phyloP scores from a whole-genome alignment of 2,329 filamentous ascomycete genomes.

The Diplodia corticola region DNA sequence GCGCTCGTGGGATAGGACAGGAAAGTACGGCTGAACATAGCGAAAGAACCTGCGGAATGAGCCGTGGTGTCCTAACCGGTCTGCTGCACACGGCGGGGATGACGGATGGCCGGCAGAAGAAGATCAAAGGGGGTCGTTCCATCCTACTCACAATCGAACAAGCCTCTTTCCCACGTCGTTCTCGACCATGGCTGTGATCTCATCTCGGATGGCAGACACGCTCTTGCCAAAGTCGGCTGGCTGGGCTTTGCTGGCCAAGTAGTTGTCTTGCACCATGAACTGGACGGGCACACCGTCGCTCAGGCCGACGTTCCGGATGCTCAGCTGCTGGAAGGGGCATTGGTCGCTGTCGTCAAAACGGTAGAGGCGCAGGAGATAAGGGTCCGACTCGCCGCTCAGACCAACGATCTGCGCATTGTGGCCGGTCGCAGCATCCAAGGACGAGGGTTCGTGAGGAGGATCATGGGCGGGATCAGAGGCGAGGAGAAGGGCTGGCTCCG shows the following conservation, averaged over 20 bases:
- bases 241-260: constrained; percentile 37
- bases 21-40: constrained; percentile 50
- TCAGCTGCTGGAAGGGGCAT: constrained; percentile 33
- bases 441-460: constrained; percentile 32
- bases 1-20: constrained; percentile 43
- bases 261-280: constrained; percentile 40
- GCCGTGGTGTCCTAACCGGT: background rate
- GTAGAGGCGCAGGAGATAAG: constrained; percentile 36
- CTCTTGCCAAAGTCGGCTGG: constrained; percentile 31
- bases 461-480: background rate
- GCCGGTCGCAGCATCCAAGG: constrained; percentile 34
- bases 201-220: constrained; percentile 31
- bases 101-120: background rate
- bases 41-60: constrained; percentile 35
- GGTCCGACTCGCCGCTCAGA: constrained; percentile 36
- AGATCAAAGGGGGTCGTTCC: background rate
- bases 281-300: constrained; percentile 33
- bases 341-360: constrained; percentile 38
- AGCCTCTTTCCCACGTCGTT: constrained; percentile 40
- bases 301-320: constrained; percentile 30
- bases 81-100: background rate
- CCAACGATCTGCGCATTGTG: constrained; percentile 37
- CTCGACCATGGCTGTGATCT: constrained; percentile 35
- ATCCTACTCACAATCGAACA: constrained; percentile 36
- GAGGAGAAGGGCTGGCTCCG: background rate